Conservation (phyloP, 2,329 filamentous ascomycete species). For the Alternaria consortialis region DNA sequence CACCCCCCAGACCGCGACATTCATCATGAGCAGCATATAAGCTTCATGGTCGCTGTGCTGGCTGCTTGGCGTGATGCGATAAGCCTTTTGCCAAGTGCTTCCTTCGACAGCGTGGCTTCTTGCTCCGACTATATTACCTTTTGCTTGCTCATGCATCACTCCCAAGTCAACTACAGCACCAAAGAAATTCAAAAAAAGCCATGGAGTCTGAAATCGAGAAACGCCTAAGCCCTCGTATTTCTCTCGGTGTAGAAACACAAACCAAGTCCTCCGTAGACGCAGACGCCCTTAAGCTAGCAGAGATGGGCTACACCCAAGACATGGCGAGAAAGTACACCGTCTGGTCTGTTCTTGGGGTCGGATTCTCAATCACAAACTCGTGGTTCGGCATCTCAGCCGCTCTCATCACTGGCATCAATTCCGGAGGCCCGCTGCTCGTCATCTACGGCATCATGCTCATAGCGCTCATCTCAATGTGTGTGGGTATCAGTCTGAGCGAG, state of each 20-base stretch:
- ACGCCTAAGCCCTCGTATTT: conserved; percentile 11
- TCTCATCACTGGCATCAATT: conserved; percentile 61
- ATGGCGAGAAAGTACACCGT: conserved; percentile 60
- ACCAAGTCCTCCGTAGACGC: conserved; percentile 34
- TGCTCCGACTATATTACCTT: not conserved
- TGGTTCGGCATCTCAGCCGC: conserved; percentile 62
- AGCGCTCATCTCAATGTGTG: conserved; percentile 56
- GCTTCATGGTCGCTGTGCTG: conserved; percentile 6
- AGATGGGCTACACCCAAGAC: conserved; percentile 61
- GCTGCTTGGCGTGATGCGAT: conserved; percentile 13
- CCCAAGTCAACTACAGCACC: not conserved
- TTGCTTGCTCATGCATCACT: not conserved
- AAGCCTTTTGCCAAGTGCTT: conserved; percentile 23
- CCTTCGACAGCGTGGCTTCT: not conserved
- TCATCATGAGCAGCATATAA: conserved; percentile 12
- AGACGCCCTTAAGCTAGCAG: conserved; percentile 56
- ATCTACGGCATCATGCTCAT: conserved; percentile 62
- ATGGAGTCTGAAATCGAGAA: conserved; percentile 28
- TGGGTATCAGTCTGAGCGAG: conserved; percentile 58
- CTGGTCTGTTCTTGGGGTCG: conserved; percentile 60
- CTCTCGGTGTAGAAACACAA: conserved; percentile 22
- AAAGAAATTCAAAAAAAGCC: not conserved
- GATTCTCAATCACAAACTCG: conserved; percentile 62
- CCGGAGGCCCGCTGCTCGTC: conserved; percentile 59
- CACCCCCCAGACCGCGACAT: not conserved